Evolutionary conservation across 208 protist genomes (phyloP), one percentile per base, ranked within the genome.

Genomic region (Trypanosomatidae sp.): DNA sequence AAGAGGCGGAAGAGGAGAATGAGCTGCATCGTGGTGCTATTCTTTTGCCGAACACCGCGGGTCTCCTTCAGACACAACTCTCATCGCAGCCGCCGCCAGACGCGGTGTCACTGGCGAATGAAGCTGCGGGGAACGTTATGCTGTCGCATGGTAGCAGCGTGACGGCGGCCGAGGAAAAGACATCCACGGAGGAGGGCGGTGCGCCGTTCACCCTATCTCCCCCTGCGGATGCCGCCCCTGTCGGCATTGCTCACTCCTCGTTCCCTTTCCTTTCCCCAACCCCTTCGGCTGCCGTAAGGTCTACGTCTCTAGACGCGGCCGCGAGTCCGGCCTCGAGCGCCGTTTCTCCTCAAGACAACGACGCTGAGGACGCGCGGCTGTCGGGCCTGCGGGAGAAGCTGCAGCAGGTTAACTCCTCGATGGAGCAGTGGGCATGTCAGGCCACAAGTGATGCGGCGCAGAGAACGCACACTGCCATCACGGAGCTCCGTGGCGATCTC

Each of bases 11-110:
- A 43, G 70, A 53, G 43, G 66, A 49, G 17, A 13, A 19, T 7
- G 69, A 73, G 33, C 74, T 62, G 43, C 74, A 79, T 41, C 74
- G 74, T 7, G 74, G 74, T 13, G 69, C 74, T 9, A 74, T 79
- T 52, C 36, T 69, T 19, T 46, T 79, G 68, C 22, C 47, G 10
- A 28, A 3, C 17, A 30, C 49, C 44, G 49, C 66, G 8, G 66
- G 17, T 1, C 28, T 49, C 13, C 17, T 7, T 30, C 10, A 33
- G 19, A 33, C 25, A 41, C 49, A 33, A 10, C 49, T 2, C 17
- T n/a, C 66, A 0, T n/a, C 47, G 17, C 19, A 19, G 30, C 19
- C 33, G 49, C 66, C 33, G 15, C 13, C 41, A 28, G 64, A n/a
- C 13, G 15, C 44, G 44, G 64, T 15, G 44, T 28, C 64, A 28